A percentile compares a stretch with the other conserved stretches of the same genome.
phyloP scores from a whole-genome alignment of 2,329 filamentous ascomycete genomes.

The Daldinia sp. region DNA sequence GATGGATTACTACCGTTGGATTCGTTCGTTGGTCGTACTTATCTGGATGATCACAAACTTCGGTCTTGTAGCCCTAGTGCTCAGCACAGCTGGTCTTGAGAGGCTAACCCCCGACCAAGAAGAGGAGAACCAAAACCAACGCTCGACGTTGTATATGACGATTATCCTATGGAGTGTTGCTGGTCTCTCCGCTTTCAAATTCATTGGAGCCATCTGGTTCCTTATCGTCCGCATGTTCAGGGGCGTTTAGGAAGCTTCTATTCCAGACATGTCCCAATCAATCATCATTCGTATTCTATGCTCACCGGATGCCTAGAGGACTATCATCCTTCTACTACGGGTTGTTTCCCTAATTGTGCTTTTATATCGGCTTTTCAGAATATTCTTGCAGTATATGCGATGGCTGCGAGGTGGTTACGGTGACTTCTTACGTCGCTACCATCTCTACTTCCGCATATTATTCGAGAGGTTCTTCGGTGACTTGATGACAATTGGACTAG shows the following conservation, averaged over 20 bases:
- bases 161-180: slow-evolving; percentile 92
- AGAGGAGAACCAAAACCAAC: slow-evolving; percentile 61
- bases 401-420: background rate
- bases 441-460: background rate
- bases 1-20: slow-evolving; percentile 98
- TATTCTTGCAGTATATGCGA: slow-evolving; percentile 5
- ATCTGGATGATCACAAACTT: slow-evolving; percentile 98
- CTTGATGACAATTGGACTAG: background rate
- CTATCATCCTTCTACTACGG: background rate
- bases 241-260: slow-evolving; percentile 63
- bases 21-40: slow-evolving; percentile 90
- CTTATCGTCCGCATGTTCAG: slow-evolving; percentile 89
- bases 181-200: slow-evolving; percentile 84
- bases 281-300: slow-evolving; percentile 9
- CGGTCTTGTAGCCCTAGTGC: slow-evolving; percentile 84
- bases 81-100: slow-evolving; percentile 87
- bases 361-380: slow-evolving; percentile 15
- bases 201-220: slow-evolving; percentile 91
- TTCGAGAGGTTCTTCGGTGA: slow-evolving; percentile 6
- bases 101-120: slow-evolving; percentile 65
- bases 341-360: slow-evolving; percentile 10
- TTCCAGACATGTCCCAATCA: background rate
- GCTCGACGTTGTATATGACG: slow-evolving; percentile 85
- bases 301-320: slow-evolving; percentile 14
- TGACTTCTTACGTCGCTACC: slow-evolving; percentile 17